Base-by-base conservation (phyloP, 192 early-diverging fungal species). In the Coemansia sp. region DNA sequence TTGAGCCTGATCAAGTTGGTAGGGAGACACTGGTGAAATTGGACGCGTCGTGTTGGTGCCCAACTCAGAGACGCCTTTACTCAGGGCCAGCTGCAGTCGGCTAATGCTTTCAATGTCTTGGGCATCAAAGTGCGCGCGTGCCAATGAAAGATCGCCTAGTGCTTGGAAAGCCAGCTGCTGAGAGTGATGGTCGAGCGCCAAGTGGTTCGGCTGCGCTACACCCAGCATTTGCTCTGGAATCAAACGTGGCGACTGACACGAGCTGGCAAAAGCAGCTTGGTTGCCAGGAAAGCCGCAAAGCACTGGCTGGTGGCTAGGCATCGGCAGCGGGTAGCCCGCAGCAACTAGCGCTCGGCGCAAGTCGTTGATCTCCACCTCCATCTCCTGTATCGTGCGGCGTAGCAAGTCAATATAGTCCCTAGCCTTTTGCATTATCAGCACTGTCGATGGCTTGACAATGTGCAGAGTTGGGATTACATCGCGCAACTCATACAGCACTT, bases 371-470 rank as follows among this genome's bases (percentile, higher is more conserved):
- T 84, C 83, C 1, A 72, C 61, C 41, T 84, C 83, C 72, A 84
- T 73, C 50, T 76, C 72, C 37, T 73, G 77, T 31, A 84, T 77
- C 4, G 74, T 74, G 34, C 71, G 58, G 18, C 78, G 77, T 21
- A 84, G 61, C 34, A 77, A 45, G 53, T 80, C 77, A 41, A 84
- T 84, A 18, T 84, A 84, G 20, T 84, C 83, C 31, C 80, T 80
- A 3, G 83, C 71, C 33, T 84, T 84, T 74, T 80, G 77, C 83
- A 84, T 84, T 59, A 84, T 84, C 26, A 80, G 65, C 8, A 84
- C 83, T 0, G 83, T 80, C 7, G 83, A 84, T 36, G 83, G 75
- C 41, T 80, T 84, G 48, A 77, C 74, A 37, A 75, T 71, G 35
- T 75, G 74, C 12, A 84, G 72, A 2, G 75, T 76, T 3, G 83